Evolutionary conservation across 179 eudicot genomes (phyloP).

Genomic region (Patellifolia procumbens): DNA sequence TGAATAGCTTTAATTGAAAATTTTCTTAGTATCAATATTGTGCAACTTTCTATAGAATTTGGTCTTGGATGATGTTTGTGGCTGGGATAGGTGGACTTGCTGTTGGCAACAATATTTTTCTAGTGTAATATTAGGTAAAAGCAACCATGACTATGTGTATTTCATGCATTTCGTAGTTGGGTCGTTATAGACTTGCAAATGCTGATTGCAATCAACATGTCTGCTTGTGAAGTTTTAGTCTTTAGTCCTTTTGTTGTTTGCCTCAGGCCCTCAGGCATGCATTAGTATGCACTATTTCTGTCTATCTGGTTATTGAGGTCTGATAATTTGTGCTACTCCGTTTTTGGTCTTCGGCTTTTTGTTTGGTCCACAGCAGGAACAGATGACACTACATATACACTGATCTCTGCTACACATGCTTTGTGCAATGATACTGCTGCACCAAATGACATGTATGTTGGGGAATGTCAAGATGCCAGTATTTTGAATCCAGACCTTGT

Average conservation of each 20-base stretch:
- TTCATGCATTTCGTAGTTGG: neutral
- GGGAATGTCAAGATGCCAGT: constrained; percentile 92
- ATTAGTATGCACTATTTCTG: neutral
- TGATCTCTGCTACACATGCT: constrained; percentile 81
- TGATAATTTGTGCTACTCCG: neutral
- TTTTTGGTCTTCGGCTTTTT: neutral
- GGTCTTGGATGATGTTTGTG: neutral
- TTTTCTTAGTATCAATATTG: too few relatives aligned
- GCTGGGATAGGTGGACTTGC: neutral
- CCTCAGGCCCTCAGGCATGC: neutral
- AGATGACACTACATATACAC: constrained; percentile 42
- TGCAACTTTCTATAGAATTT: neutral
- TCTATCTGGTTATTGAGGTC: neutral
- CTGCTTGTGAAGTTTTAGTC: neutral
- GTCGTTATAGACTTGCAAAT: neutral
- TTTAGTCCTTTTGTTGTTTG: neutral
- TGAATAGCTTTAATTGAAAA: neutral
- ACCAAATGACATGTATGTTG: constrained; percentile 64
- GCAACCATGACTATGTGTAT: neutral
- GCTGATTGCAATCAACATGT: too few relatives aligned
- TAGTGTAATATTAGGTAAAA: neutral
- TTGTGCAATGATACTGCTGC: constrained; percentile 52
- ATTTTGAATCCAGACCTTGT: constrained; percentile 59
- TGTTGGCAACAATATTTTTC: neutral
- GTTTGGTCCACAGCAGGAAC: constrained; percentile 76